Percentiles rank a stretch among this genome's conserved stretches.
phyloP scores from a whole-genome alignment of 495 filamentous ascomycete genomes.

The Xylona heveae region DNA sequence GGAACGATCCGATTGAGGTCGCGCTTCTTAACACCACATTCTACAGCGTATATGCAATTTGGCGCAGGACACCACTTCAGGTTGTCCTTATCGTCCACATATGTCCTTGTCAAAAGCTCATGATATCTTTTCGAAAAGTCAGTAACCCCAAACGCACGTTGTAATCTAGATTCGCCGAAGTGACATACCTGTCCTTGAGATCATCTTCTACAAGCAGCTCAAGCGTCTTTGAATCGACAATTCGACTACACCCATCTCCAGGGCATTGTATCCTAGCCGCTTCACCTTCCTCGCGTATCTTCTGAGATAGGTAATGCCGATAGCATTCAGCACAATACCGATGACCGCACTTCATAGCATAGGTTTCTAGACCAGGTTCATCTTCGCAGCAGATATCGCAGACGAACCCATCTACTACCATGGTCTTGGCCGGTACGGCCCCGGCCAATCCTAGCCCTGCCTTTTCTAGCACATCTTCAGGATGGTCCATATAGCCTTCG shows the following conservation, averaged over 20 bases:
- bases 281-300: slow-evolving; percentile 88
- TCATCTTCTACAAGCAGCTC: slow-evolving; percentile 60
- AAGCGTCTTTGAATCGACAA: slow-evolving; percentile 77
- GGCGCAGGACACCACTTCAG: slow-evolving; percentile 96
- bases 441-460: slow-evolving; percentile 56
- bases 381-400: slow-evolving; percentile 98
- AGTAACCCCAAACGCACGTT: background rate
- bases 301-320: slow-evolving; percentile 68
- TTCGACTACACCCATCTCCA: slow-evolving; percentile 62
- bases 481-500: slow-evolving; percentile 81
- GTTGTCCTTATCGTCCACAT: slow-evolving; percentile 87
- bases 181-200: slow-evolving; percentile 38
- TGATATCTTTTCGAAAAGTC: slow-evolving; percentile 38
- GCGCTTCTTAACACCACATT: slow-evolving; percentile 68
- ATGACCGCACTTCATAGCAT: slow-evolving; percentile 89
- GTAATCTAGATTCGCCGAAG: background rate
- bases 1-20: slow-evolving; percentile 72
- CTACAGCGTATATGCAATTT: slow-evolving; percentile 78
- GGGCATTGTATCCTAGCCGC: slow-evolving; percentile 90
- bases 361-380: slow-evolving; percentile 53
- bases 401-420: slow-evolving; percentile 51
- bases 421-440: slow-evolving; percentile 39
- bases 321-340: slow-evolving; percentile 93
- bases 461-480: slow-evolving; percentile 55
- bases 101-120: slow-evolving; percentile 73